These are phyloP conservation scores for Madurella mycetomatis DNA, from an alignment of 2,329 filamentous ascomycete species.

Conservation along the genomic window DNA sequence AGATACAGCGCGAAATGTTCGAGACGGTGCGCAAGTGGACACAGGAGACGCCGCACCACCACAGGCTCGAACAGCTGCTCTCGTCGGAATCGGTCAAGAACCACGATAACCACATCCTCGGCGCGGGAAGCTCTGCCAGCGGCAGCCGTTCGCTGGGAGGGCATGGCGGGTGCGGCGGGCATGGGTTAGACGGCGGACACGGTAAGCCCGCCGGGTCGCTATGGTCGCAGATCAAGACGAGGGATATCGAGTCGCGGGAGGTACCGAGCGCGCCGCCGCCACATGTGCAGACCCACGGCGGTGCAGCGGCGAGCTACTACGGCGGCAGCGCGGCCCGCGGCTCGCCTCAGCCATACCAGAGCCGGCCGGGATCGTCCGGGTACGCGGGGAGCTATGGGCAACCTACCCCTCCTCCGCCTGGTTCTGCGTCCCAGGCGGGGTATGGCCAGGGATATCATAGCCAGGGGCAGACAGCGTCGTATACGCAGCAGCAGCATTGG, in stretches of 20 bases:
- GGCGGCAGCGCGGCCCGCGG: background rate
- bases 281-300: constrained; percentile 23
- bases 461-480: constrained; percentile 6
- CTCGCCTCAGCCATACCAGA: constrained; percentile 5
- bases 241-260: constrained; percentile 52
- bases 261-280: background rate
- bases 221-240: constrained; percentile 57
- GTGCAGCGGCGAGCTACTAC: constrained; percentile 22
- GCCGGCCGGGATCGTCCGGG: background rate
- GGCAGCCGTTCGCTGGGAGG: constrained; percentile 25
- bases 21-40: constrained; percentile 78
- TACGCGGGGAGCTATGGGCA: constrained; percentile 12
- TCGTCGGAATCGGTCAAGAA: constrained; percentile 76
- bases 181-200: constrained; percentile 37
- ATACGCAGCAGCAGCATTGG: constrained; percentile 16
- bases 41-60: constrained; percentile 61
- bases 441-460: constrained; percentile 17
- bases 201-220: constrained; percentile 56
- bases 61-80: constrained; percentile 69
- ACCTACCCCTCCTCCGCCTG: constrained; percentile 2
- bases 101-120: constrained; percentile 71
- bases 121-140: constrained; percentile 26
- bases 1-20: constrained; percentile 88
- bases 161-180: no score
- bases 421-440: background rate